Base-by-base conservation (phyloP, 495 filamentous ascomycete species). In the Hypoxylon lenormandii region DNA sequence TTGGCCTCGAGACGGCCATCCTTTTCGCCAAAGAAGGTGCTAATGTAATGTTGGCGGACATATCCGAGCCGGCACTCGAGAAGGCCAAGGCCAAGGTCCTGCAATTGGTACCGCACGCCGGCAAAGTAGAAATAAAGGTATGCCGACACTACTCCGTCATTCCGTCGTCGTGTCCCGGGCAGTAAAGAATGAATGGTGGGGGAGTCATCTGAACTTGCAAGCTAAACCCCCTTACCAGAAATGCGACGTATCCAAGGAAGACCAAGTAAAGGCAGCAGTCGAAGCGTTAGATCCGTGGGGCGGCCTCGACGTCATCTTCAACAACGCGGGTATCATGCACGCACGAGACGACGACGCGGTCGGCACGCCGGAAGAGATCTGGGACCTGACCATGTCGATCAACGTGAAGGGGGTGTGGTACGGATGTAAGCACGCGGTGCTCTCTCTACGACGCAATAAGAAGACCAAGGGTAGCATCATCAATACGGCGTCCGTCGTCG, bases 321-420 rank as follows among this genome's bases (percentile, higher is more conserved):
- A 98, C 86, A 98, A 98, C 75, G 95, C 95, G 0, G 95, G 95
- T 15, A 98, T 98, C 75, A 98, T 98, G 95, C 93, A 97, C 77
- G 86, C 85, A 28, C 83, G 90, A 55, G 95, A 98, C 77, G 90
- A 86, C 64, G 93, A 97, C 78, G 92, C 94, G 18, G 80, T 96
- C 60, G 83, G 88, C 59, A 97, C 93, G 1, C 88, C 91, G 11
- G 93, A 97, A 80, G 87, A 86, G 57, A 93, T 98, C 80, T 98
- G 95, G 95, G 93, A 98, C 74, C 80, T 94, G 58, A 98, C 95
- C 5, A 92, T 96, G 58, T 86, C 84, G 64, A 95, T 98, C 83
- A 98, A 98, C 78, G 95, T 97, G 70, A 98, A 98, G 85, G 95
- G 95, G 12, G 95, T 98, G 0, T 97, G 95, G 95, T 97, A 87